Conservation (phyloP, 306 rosid genomes). For the Sechiopsis laciniata region DNA sequence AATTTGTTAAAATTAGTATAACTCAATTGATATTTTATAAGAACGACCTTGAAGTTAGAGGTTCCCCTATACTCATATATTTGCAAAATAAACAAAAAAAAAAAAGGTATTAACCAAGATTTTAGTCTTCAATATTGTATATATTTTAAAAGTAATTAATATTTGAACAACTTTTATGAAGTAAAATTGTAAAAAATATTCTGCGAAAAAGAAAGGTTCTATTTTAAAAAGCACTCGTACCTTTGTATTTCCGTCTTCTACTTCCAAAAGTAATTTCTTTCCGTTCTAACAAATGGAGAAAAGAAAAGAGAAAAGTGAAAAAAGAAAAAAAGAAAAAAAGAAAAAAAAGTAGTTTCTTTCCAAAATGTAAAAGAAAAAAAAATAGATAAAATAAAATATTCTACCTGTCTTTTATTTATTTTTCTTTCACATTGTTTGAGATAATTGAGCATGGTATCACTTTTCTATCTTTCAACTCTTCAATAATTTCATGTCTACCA, state of each 20-base stretch:
- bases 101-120: no score
- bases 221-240: neutral
- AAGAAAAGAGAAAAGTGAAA: no score
- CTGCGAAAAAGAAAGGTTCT: neutral
- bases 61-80: no score
- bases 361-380: neutral
- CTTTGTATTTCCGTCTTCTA: neutral
- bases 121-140: neutral
- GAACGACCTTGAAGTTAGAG: no score
- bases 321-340: neutral
- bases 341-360: neutral
- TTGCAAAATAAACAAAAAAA: no score
- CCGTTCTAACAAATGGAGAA: neutral
- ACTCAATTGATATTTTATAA: no score
- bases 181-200: neutral
- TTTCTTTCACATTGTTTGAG: no score
- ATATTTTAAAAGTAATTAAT: neutral
- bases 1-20: no score
- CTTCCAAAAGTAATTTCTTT: neutral
- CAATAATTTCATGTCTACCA: no score
- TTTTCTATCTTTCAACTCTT: no score
- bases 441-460: no score
- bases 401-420: neutral
- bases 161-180: neutral
- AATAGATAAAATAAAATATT: neutral